phyloP scores from a whole-genome alignment of 352 stramenopile genomes.

The Globisporangium solare region DNA sequence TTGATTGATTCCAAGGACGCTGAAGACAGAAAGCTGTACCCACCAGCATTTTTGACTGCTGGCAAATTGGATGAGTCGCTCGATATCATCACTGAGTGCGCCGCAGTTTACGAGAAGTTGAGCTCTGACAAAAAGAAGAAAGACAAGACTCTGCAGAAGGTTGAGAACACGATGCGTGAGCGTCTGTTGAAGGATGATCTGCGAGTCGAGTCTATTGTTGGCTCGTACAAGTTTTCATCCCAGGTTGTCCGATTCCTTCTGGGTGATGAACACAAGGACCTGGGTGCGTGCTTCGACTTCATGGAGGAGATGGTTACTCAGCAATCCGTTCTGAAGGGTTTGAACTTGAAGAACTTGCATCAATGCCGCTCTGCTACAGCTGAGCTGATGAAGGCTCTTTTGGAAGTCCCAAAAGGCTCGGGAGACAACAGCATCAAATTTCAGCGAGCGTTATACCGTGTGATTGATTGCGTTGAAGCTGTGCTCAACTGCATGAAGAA shows the following conservation, averaged over 20 bases:
- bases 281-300: conserved; percentile 84
- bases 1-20: conserved; percentile 79
- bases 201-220: conserved; percentile 74
- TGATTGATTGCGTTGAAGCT: conserved; percentile 81
- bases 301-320: conserved; percentile 80
- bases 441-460: conserved; percentile 73
- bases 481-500: conserved; percentile 85
- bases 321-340: conserved; percentile 71
- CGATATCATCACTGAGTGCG: conserved; percentile 81
- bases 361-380: conserved; percentile 59
- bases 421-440: conserved; percentile 86
- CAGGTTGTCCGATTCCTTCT: conserved; percentile 76
- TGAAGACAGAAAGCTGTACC: conserved; percentile 74
- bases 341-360: conserved; percentile 79
- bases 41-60: conserved; percentile 80
- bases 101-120: conserved; percentile 76
- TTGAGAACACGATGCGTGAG: conserved; percentile 82
- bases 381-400: conserved; percentile 82
- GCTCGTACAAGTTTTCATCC: conserved; percentile 86
- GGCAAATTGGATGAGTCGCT: conserved; percentile 86
- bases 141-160: conserved; percentile 83
- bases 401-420: conserved; percentile 76
- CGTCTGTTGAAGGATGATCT: conserved; percentile 83
- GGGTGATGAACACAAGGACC: conserved; percentile 77
- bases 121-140: conserved; percentile 88